Base-by-base conservation (phyloP, 306 rosid species). In the Lagenaria siceraria region DNA sequence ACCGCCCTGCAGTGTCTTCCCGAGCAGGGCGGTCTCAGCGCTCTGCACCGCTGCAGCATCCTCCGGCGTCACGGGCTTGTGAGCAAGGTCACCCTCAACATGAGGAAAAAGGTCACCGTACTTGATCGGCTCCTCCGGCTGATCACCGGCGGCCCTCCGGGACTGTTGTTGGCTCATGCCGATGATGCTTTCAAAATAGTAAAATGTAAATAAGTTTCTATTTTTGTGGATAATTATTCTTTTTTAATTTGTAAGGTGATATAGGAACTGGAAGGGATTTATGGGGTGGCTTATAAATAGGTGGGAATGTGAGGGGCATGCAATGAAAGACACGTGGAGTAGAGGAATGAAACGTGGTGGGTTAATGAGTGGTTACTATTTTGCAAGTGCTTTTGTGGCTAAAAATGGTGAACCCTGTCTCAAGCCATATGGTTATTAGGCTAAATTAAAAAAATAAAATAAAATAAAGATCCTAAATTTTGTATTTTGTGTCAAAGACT, bases 81-180 rank as follows among this genome's bases (percentile, higher is more conserved):
- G 55, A 7, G 81, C 83, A 3, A 90, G 83, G 25, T 81, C 85
- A 4, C 91, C 87, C 27, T 86, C 21, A 21, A 82, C 82, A 4
- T 73, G 74, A 46, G 55, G 55, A 40, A 87, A 86, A 7, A 83
- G 64, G 43, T 90, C 93, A 4, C 87, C 89, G 6, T 86, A 85
- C 51, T 72, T 87, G 40, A 79, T 43, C 24, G 83, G 77, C 70
- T 78, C 79, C 69, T 77, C 79, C 63, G 80, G 82, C 60, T 70
- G 56, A 3, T 74, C 72, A 25, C 77, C 78, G 19, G 6, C 12
- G 17, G 84, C 66, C 81, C 49, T 83, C 42, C 25, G 64, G 10
- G 81, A 83, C 73, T 92, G 85, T 19, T 83, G 84, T 59, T 90
- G 90, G 76, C 87, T 85, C 93, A 83, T 90, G 19, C 4, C 52